Conservation (phyloP, 495 filamentous ascomycete species). For the Lindgomyces ingoldianus region DNA sequence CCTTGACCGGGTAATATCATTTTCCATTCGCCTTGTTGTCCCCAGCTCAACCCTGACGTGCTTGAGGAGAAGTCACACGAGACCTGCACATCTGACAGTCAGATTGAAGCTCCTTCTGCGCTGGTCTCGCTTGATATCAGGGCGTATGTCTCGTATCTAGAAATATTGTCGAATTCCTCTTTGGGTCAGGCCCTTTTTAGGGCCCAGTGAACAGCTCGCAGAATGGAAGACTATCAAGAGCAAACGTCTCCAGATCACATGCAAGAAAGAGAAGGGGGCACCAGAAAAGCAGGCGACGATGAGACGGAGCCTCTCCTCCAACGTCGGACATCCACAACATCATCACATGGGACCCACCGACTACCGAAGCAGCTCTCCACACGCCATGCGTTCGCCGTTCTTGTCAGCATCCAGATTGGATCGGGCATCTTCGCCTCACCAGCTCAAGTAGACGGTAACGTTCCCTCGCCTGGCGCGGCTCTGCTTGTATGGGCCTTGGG, state of each 20-base stretch:
- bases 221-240: neutral
- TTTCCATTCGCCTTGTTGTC: too few relatives aligned
- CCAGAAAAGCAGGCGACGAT: neutral
- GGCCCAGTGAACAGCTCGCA: too few relatives aligned
- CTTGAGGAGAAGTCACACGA: too few relatives aligned
- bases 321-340: neutral
- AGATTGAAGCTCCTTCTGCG: too few relatives aligned
- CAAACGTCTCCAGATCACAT: too few relatives aligned
- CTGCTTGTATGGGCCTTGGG: conserved; percentile 48
- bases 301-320: conserved; percentile 17
- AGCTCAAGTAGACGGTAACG: conserved; percentile 43
- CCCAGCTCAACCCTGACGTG: too few relatives aligned
- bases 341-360: neutral
- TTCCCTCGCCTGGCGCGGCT: conserved; percentile 40
- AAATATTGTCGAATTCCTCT: too few relatives aligned
- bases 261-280: neutral
- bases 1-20: too few relatives aligned
- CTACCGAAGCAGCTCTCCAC: conserved; percentile 25
- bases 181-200: too few relatives aligned
- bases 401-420: conserved; percentile 50
- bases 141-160: too few relatives aligned
- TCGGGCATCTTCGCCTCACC: conserved; percentile 51
- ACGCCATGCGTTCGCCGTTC: conserved; percentile 39
- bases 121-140: too few relatives aligned
- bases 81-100: too few relatives aligned